phyloP scores from a whole-genome alignment of 2,329 filamentous ascomycete genomes.

The Nigrospora oryzae region DNA sequence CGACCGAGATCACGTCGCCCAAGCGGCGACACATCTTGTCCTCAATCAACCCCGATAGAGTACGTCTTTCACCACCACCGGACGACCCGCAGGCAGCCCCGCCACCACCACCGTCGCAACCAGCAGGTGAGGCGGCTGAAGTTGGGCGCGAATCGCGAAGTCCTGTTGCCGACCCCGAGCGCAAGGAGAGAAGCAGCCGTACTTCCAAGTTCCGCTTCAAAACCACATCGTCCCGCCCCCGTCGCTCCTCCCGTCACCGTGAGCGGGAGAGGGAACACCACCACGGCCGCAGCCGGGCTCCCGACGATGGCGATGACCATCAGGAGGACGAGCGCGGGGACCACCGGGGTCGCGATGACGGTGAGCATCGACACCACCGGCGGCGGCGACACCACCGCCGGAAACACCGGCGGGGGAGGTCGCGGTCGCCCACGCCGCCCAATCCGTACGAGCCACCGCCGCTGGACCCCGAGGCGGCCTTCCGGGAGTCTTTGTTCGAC shows the following conservation, averaged over 20 bases:
- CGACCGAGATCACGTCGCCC: constrained; percentile 18
- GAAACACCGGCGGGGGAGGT: constrained; percentile 19
- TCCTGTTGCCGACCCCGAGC: constrained; percentile 4
- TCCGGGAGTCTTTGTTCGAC: constrained; percentile 91
- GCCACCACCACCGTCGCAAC: neutral
- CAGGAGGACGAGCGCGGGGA: constrained; percentile 11
- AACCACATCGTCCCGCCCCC: constrained; percentile 20
- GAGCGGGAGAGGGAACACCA: constrained; percentile 3
- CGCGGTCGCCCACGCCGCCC: constrained; percentile 34
- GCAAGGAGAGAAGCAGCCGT: constrained; percentile 6
- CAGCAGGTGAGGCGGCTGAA: neutral
- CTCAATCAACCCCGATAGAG: constrained; percentile 19
- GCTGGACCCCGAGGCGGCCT: constrained; percentile 65
- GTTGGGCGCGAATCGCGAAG: neutral
- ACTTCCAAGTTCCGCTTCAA: constrained; percentile 33
- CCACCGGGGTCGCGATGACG: constrained; percentile 11
- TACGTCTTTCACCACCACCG: constrained; percentile 9
- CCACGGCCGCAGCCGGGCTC: constrained; percentile 3
- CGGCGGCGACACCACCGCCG: constrained; percentile 19
- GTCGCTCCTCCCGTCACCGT: constrained; percentile 13
- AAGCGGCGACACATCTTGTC: constrained; percentile 23
- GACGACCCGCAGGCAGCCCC: neutral
- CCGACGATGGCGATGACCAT: constrained; percentile 6
- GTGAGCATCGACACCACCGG: constrained; percentile 8
- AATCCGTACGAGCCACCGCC: constrained; percentile 37